phyloP scores from a whole-genome alignment of 164 flowering plant genomes.

The Cinnamomum micranthum region DNA sequence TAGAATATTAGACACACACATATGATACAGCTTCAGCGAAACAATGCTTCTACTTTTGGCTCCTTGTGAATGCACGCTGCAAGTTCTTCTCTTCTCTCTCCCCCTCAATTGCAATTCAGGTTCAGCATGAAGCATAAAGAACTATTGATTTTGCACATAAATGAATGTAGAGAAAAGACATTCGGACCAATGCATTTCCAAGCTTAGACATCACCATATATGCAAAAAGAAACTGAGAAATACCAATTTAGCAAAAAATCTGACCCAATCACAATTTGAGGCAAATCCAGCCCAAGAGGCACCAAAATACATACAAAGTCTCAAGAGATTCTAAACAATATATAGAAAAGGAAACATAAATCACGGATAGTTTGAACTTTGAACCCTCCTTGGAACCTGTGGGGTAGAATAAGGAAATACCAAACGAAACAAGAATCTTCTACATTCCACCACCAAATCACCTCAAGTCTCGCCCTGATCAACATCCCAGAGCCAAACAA shows the following conservation, averaged over 20 bases:
- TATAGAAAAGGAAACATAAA: background rate
- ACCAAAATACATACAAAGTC: background rate
- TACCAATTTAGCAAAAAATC: background rate
- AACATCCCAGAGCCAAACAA: background rate
- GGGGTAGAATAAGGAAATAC: background rate
- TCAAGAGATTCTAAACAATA: background rate
- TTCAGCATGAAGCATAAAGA: background rate
- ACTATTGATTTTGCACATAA: background rate
- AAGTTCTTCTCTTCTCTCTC: background rate
- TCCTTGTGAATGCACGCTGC: background rate
- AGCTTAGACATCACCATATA: background rate
- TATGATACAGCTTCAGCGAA: background rate
- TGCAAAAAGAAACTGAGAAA: background rate
- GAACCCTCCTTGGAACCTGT: background rate
- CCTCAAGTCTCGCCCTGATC: background rate
- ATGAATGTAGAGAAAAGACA: background rate
- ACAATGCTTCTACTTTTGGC: background rate
- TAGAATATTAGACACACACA: background rate
- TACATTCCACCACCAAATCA: background rate
- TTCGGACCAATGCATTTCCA: background rate
- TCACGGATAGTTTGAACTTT: no score
- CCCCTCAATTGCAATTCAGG: background rate
- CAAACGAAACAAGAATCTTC: background rate
- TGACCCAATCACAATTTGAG: background rate
- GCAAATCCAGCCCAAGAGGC: background rate